phyloP scores from a whole-genome alignment of 345 rosid species.

The Citrus maxima region DNA sequence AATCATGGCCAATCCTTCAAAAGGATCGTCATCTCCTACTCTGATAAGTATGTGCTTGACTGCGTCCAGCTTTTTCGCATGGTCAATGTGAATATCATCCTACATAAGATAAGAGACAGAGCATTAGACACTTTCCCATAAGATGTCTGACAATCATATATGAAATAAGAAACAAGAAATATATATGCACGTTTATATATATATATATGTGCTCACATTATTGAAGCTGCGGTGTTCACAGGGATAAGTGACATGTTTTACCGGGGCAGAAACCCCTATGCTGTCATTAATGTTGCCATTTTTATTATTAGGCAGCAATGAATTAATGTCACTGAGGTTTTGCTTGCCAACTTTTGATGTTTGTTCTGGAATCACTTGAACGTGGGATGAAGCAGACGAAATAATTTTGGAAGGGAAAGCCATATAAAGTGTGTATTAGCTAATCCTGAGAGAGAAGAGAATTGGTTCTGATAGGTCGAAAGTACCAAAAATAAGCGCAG shows the following conservation, averaged over 20 bases:
- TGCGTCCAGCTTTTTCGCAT: neutral
- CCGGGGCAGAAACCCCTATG: neutral
- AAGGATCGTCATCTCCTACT: neutral
- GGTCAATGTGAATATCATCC: neutral
- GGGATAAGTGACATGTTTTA: neutral
- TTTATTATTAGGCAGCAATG: neutral
- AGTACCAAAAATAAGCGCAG: neutral
- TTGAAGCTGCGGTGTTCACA: neutral
- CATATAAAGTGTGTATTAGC: neutral
- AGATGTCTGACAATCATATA: neutral
- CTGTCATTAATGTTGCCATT: neutral
- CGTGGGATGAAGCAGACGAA: neutral
- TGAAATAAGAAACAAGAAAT: no score
- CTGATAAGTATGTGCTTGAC: neutral
- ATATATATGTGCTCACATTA: neutral
- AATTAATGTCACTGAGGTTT: neutral
- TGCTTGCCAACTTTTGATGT: neutral
- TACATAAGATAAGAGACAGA: neutral
- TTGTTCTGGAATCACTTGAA: neutral
- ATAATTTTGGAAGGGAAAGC: neutral
- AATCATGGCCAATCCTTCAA: neutral
- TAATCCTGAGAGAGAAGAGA: neutral
- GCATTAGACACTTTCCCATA: neutral
- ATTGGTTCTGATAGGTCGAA: neutral
- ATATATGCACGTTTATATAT: no score